These are phyloP conservation scores for Cubamyces sp. DNA, from an alignment of 768 basidiomycete genomes.

Conservation along the genomic window DNA sequence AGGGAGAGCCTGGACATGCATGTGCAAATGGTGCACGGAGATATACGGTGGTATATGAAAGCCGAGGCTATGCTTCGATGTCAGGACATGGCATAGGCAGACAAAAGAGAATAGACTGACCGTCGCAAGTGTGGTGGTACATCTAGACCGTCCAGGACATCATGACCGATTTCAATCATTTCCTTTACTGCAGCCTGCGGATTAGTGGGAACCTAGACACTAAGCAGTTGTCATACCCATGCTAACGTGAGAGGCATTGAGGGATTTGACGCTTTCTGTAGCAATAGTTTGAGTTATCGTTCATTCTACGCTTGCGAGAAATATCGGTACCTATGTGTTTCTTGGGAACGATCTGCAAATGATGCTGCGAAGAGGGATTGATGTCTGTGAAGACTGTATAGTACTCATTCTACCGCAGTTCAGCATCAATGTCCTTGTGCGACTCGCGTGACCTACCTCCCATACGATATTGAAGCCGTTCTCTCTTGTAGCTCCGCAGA, in stretches of 20 bases:
- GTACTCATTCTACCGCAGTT: constrained; percentile 32
- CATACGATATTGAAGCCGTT: constrained; percentile 41
- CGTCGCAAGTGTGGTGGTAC: constrained; percentile 48
- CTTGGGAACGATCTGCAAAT: constrained; percentile 42
- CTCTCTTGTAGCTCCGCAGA: constrained; percentile 37
- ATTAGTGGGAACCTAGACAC: not conserved
- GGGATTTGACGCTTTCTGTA: constrained; percentile 57
- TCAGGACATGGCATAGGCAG: not conserved
- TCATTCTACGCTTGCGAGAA: not conserved
- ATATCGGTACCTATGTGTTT: constrained; percentile 38
- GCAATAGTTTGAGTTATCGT: not conserved
- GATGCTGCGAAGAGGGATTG: constrained; percentile 39
- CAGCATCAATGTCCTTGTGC: not conserved
- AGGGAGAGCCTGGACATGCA: constrained; percentile 74
- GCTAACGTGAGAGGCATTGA: constrained; percentile 48
- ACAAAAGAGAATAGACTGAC: constrained; percentile 36
- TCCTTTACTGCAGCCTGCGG: constrained; percentile 40
- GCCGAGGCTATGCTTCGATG: constrained; percentile 55
- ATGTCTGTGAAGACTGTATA: constrained; percentile 41
- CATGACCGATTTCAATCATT: constrained; percentile 56
- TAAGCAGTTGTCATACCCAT: constrained; percentile 48
- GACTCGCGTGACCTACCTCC: constrained; percentile 33
- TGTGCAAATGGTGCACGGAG: constrained; percentile 71
- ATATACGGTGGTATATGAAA: constrained; percentile 85
- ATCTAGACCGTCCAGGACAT: constrained; percentile 51